Percentiles rank a stretch among this genome's conserved stretches.
phyloP scores from a whole-genome alignment of 1,284 basidiomycete species.

The Cutaneotrichosporon cavernicola region DNA sequence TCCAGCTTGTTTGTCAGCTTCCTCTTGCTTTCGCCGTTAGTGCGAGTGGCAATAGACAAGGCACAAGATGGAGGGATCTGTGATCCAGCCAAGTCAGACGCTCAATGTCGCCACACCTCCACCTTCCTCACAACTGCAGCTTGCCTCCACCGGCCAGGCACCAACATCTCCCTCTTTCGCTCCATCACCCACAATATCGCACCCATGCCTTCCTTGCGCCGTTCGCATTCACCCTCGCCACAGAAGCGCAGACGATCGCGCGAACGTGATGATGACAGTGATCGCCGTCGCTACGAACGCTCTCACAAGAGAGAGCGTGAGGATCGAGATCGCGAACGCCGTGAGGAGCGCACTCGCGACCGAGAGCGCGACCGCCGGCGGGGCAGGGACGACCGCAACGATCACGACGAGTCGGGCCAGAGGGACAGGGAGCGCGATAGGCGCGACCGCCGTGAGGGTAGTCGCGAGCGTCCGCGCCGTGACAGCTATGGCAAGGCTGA shows the following conservation, averaged over 20 bases:
- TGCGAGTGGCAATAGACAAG: neutral
- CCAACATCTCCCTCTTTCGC: neutral
- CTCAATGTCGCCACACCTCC: neutral
- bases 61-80: neutral
- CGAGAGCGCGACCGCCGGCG: constrained; percentile 2
- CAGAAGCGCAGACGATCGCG: neutral
- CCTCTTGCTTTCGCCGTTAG: no score
- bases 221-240: neutral
- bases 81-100: neutral
- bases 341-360: neutral
- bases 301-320: constrained; percentile 10
- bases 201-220: neutral
- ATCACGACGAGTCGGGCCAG: neutral
- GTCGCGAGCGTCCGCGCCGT: constrained; percentile 2
- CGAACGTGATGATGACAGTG: neutral
- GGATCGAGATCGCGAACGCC: constrained; percentile 9
- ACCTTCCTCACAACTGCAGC: neutral
- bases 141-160: neutral
- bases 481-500: constrained; percentile 7
- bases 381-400: neutral
- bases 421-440: neutral
- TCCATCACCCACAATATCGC: neutral
- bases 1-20: neutral
- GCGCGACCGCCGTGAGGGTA: constrained; percentile 14
- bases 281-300: neutral